Conservation (phyloP, 78 protist genomes). For the Andalucia godoyi region DNA sequence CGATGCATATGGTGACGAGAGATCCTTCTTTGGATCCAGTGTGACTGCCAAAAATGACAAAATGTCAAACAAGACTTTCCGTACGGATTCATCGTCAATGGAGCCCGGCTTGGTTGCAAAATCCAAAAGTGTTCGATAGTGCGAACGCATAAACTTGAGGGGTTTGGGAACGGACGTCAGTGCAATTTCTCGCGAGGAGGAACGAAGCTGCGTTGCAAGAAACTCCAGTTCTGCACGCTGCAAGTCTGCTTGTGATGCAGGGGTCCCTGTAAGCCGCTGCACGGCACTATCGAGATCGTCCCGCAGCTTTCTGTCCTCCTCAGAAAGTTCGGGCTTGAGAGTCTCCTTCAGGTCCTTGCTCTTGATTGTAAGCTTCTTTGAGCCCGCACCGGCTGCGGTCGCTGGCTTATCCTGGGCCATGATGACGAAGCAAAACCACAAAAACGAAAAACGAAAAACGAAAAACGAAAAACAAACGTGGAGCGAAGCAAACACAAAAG, state of each 20-base stretch:
- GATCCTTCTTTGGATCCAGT: constrained; percentile 25
- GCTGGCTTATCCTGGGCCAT: too few relatives aligned
- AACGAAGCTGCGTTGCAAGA: constrained; percentile 50
- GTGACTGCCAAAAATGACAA: constrained; percentile 87
- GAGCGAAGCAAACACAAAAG: too few relatives aligned
- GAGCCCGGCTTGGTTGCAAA: background rate
- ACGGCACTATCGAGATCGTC: constrained; percentile 27
- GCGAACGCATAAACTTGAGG: constrained; percentile 85
- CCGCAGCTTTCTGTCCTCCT: constrained; percentile 31
- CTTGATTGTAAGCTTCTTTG: background rate
- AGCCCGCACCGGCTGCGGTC: too few relatives aligned
- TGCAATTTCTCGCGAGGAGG: constrained; percentile 71
- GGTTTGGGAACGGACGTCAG: constrained; percentile 97
- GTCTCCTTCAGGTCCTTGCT: background rate
- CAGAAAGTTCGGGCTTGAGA: background rate
- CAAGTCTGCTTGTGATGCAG: background rate
- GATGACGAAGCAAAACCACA: too few relatives aligned
- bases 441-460: too few relatives aligned
- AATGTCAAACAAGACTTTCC: constrained; percentile 67
- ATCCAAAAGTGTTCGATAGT: constrained; percentile 42
- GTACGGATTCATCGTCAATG: constrained; percentile 2
- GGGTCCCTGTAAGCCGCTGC: constrained; percentile 18
- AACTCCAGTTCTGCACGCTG: constrained; percentile 38
- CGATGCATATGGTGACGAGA: constrained; percentile 12
- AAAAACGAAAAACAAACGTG: too few relatives aligned